Percentiles rank a stretch among this genome's conserved stretches.
Conservation (phyloP, 2,329 filamentous ascomycete genomes). For the Phialocephala subalpina region DNA sequence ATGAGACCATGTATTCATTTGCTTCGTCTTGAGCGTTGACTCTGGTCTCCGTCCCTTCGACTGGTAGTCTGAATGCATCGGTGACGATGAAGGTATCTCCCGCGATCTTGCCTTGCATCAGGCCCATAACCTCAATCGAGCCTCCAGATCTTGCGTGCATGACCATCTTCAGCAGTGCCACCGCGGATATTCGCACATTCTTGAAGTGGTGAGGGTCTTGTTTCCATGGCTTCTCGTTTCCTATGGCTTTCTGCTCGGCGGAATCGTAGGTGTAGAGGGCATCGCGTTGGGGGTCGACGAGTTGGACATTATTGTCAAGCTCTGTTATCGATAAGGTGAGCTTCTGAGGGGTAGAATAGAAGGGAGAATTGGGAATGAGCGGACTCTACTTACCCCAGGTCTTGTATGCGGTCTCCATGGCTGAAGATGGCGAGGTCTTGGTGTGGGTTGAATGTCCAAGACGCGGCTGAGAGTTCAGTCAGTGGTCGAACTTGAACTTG, state of each 20-base stretch:
- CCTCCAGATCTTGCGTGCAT: conserved; percentile 98
- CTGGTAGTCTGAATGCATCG: conserved; percentile 90
- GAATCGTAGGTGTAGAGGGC: conserved; percentile 87
- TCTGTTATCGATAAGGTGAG: conserved; percentile 61
- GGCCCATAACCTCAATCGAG: conserved; percentile 91
- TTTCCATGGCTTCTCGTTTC: conserved; percentile 75
- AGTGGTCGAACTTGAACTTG: neutral
- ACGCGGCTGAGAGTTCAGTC: neutral
- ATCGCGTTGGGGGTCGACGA: conserved; percentile 87
- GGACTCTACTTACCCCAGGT: conserved; percentile 61
- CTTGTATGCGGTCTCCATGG: conserved; percentile 64
- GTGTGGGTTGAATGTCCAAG: neutral
- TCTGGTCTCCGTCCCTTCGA: conserved; percentile 97
- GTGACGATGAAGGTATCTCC: conserved; percentile 89
- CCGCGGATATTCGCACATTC: conserved; percentile 88
- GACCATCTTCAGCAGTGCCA: conserved; percentile 97
- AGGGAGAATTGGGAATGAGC: conserved; percentile 14
- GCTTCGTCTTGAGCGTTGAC: conserved; percentile 96
- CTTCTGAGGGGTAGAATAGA: conserved; percentile 24
- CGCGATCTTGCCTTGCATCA: conserved; percentile 96
- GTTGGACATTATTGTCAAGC: conserved; percentile 83
- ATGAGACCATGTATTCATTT: conserved; percentile 96
- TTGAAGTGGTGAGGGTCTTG: conserved; percentile 89
- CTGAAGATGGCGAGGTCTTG: neutral
- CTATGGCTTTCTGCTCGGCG: conserved; percentile 71